phyloP scores from a whole-genome alignment of 1,284 basidiomycete species.

The Agroathelia rolfsii region DNA sequence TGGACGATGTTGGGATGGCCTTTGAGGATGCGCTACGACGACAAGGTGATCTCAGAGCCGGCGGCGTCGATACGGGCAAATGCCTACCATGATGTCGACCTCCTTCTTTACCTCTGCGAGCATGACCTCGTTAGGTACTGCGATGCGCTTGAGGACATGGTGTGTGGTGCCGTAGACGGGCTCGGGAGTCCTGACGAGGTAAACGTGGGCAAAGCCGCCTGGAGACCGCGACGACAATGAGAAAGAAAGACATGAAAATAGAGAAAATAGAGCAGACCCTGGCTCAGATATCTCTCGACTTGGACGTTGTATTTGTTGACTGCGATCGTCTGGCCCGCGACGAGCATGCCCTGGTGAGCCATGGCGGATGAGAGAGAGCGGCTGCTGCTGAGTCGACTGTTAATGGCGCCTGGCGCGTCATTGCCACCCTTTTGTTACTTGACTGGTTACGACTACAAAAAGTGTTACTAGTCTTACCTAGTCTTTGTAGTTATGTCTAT shows the following conservation, averaged over 20 bases:
- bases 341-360: conserved; percentile 51
- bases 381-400: conserved; percentile 24
- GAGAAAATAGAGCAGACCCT: conserved; percentile 66
- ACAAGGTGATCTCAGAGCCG: conserved; percentile 14
- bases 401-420: conserved; percentile 30
- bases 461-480: no score
- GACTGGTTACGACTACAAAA: no score
- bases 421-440: conserved; percentile 9
- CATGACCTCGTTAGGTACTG: conserved; percentile 83
- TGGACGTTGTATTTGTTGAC: conserved; percentile 88
- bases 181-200: conserved; percentile 80
- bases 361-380: conserved; percentile 22
- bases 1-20: conserved; percentile 90
- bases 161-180: conserved; percentile 87
- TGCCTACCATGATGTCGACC: conserved; percentile 93
- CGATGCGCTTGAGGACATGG: conserved; percentile 96
- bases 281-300: conserved; percentile 82
- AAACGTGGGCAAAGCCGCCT: conserved; percentile 99
- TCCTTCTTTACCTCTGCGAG: conserved; percentile 95
- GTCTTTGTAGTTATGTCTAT: no score
- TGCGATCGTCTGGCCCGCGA: conserved; percentile 78
- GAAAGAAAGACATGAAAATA: neutral
- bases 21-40: conserved; percentile 66
- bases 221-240: no score
- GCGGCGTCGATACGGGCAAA: conserved; percentile 12